Percentiles rank a stretch among this genome's conserved stretches.
Conservation (phyloP, 139 green algal genomes). For the Picochlorum sp. region DNA sequence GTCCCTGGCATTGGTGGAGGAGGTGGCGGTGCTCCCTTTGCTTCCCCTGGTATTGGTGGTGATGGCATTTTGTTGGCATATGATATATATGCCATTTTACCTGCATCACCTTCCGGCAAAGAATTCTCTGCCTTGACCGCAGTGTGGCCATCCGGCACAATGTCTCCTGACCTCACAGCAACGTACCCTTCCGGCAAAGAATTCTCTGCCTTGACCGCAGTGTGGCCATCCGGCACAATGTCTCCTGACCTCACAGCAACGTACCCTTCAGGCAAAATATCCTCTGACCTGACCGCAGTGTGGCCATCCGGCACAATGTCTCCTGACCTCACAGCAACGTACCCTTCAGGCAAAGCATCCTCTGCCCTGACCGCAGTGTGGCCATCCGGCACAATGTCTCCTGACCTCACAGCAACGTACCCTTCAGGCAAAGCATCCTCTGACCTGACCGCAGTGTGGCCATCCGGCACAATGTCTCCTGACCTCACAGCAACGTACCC, state of each 20-base stretch:
- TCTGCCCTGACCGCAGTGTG: background rate
- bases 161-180: background rate
- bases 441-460: background rate
- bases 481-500: background rate
- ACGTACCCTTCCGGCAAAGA: background rate
- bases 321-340: background rate
- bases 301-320: background rate
- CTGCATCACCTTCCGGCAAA: background rate
- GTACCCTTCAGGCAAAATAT: background rate
- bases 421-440: background rate
- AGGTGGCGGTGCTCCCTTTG: slow-evolving; percentile 15
- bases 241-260: background rate
- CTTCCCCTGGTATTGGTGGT: slow-evolving; percentile 3
- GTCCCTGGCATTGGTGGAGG: slow-evolving; percentile 7
- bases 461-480: background rate
- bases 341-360: background rate
- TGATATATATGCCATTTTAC: background rate
- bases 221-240: background rate
- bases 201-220: background rate
- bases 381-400: background rate
- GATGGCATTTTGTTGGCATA: slow-evolving; percentile 3
- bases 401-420: background rate
- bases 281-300: background rate
- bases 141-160: background rate
- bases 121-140: background rate